These are phyloP conservation scores for Ustilago crameri DNA, from an alignment of 1,284 basidiomycete genomes.

Conservation along the genomic window DNA sequence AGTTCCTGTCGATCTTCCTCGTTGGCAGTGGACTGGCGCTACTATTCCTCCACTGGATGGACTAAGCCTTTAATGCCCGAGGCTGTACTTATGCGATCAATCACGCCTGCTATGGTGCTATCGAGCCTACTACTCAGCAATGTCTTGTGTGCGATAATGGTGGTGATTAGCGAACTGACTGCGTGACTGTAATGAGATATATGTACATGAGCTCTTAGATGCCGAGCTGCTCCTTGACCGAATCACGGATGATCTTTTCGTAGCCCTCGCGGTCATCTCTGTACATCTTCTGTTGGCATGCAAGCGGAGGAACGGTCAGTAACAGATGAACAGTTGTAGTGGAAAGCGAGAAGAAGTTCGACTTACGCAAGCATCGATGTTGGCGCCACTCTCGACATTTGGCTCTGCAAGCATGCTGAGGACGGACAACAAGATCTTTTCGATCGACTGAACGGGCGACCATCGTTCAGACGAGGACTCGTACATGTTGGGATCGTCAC, in stretches of 20 bases:
- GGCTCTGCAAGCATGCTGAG: conserved; percentile 99
- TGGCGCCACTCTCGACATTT: conserved; percentile 98
- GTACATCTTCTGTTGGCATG: conserved; percentile 58
- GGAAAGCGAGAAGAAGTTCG: background rate
- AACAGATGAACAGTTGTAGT: too few species aligned
- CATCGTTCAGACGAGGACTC: conserved; percentile 96
- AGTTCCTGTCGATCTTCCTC: conserved; percentile 85
- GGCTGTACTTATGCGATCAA: background rate
- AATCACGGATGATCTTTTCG: conserved; percentile 62
- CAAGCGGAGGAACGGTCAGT: background rate
- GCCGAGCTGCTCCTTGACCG: conserved; percentile 64
- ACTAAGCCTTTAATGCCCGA: conserved; percentile 22
- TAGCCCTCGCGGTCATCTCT: conserved; percentile 64
- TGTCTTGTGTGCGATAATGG: background rate
- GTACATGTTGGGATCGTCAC: conserved; percentile 80
- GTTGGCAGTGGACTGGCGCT: conserved; percentile 85
- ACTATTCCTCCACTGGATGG: conserved; percentile 79
- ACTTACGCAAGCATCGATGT: conserved; percentile 79
- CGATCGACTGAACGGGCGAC: conserved; percentile 96
- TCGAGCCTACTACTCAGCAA: background rate
- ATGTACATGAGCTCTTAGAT: conserved; percentile 30
- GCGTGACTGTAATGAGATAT: background rate
- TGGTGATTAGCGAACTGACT: conserved; percentile 5
- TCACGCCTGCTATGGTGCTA: background rate
- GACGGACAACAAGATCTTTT: conserved; percentile 90